These are phyloP conservation scores for Amylocystis lapponica DNA, from an alignment of 768 basidiomycete genomes.

Conservation along the genomic window DNA sequence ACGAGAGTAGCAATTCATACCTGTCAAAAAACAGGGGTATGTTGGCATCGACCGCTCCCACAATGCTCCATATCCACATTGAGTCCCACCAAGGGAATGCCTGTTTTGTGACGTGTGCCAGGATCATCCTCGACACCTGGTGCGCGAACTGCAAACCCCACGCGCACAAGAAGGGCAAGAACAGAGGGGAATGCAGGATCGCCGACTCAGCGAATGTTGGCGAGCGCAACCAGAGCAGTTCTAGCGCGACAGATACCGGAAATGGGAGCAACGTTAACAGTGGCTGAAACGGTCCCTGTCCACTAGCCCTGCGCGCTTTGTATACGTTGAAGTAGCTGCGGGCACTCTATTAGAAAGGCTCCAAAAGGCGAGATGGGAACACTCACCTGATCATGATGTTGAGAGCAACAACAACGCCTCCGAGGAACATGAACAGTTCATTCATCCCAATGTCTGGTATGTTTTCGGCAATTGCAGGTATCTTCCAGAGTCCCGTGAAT, in stretches of 20 bases:
- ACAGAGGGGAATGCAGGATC: slow-evolving; percentile 71
- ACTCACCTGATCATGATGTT: slow-evolving; percentile 71
- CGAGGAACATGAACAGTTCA: slow-evolving; percentile 84
- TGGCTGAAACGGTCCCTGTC: slow-evolving; percentile 44
- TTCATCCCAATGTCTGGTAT: slow-evolving; percentile 74
- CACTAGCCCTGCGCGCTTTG: slow-evolving; percentile 39
- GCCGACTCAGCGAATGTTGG: slow-evolving; percentile 53
- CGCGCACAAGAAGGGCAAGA: slow-evolving; percentile 84
- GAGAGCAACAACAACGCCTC: slow-evolving; percentile 58
- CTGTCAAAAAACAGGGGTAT: slow-evolving; percentile 57
- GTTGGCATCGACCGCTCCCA: slow-evolving; percentile 82
- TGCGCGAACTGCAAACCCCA: slow-evolving; percentile 94
- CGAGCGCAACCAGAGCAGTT: slow-evolving; percentile 77
- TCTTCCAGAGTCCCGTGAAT: slow-evolving; percentile 46
- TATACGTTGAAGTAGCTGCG: slow-evolving; percentile 78
- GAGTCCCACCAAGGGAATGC: slow-evolving; percentile 85
- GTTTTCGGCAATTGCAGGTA: slow-evolving; percentile 38
- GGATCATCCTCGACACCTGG: slow-evolving; percentile 87
- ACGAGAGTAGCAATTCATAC: slow-evolving; percentile 32
- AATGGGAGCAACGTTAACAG: slow-evolving; percentile 79
- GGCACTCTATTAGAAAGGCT: slow-evolving; percentile 1
- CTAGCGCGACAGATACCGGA: slow-evolving; percentile 58
- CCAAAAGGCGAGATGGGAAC: neutral
- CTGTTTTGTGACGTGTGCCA: slow-evolving; percentile 83
- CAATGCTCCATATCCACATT: slow-evolving; percentile 77